Base-by-base conservation (phyloP, 495 filamentous ascomycete genomes). In the Xylaria sp. region DNA sequence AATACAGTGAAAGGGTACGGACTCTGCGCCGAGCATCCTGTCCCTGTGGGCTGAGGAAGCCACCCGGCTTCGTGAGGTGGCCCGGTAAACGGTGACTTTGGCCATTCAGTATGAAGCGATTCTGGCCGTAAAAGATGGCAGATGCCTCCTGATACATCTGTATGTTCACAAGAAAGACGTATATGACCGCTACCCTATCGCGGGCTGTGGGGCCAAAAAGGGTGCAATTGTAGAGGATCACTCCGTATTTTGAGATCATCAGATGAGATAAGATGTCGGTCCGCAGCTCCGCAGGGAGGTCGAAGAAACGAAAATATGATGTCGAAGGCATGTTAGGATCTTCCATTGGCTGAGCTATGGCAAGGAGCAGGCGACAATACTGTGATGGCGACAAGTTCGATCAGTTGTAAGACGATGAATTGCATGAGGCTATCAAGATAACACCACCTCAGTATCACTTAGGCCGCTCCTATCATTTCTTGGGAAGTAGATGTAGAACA, bases 271-370 rank as follows among this genome's bases (percentile, higher is more conserved):
- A 82, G 75, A 98, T 97, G 68, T 85, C 84, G 76, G 95, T 90
- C 58, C 96, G 90, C 43, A 91, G 87, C 8, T 95, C 90, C 61
- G 82, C 73, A 3, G 96, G 95, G 15, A 99, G 88, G 78, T 98
- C 95, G 21, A 76, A 71, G 61, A 78, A 78, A 21, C 65, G 76
- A 14, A 78, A 78, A 40, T 29, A 14, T 0, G 55, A 46, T 15
- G 14, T 52, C 24, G 61, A 24, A 17, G 68, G 46, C 71, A 73
- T 76, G 17, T 40, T 35, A 21, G 17, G 40, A 12, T 26, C n/a
- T 29, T 21, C 31, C n/a, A 31, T 52, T 19, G 43, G 31, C 1
- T 19, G 11, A 53, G 5, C 5, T 26, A 24, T 37, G 31, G n/a
- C 3, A 29, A 43, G 35, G 15, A n/a, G 33, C 41, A 48, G 37